Evolutionary conservation across 2,329 filamentous ascomycete genomes (phyloP), one percentile per base, ranked within the genome.

Genomic region (Aspergillus novofumigatus): DNA sequence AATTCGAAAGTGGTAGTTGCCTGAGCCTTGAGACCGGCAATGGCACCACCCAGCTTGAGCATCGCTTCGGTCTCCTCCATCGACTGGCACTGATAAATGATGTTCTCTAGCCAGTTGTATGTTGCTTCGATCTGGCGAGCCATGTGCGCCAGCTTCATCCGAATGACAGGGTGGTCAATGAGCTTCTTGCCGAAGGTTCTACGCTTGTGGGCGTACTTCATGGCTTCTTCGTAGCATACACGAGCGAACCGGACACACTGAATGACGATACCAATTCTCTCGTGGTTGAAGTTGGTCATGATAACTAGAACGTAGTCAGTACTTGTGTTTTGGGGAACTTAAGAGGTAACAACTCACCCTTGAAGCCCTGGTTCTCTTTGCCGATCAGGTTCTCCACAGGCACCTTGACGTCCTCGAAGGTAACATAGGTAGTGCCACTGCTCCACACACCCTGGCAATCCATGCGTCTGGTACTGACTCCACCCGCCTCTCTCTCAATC

Each of bases 261-360:
- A 80, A 97, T 97, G 78, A 97, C 92, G 77, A 99, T 97, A 61
- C 94, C 94, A 67, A 99, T 92, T 62, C 94, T 91, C 80, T 99
- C 94, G 82, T 97, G 94, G 84, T 97, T 97, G 83, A 97, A 97
- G 83, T 97, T 97, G 74, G 91, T 97, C 93, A 97, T 97, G 82
- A 99, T 93, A 72, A 96, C 92, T 84, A 59, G 54, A 51, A 32
- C 23, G 21, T 45, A 21, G 23, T 59, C 45, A 61, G 53, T 23
- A 11, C 29, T n/a, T 35, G 48, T 5, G 7, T 29, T 3, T 14
- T 25, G 21, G 9, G 20, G 23, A n/a, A 1, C 20, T 57, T 51
- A 58, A 58, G n/a, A 42, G 17, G 11, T 35, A 38, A 49, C 20
- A 55, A 60, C 72, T 65, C 76, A 86, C 84, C 84, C 79, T 92